Evolutionary conservation across 768 basidiomycete species (phyloP).

Genomic region (Hirschioporus abietinus): DNA sequence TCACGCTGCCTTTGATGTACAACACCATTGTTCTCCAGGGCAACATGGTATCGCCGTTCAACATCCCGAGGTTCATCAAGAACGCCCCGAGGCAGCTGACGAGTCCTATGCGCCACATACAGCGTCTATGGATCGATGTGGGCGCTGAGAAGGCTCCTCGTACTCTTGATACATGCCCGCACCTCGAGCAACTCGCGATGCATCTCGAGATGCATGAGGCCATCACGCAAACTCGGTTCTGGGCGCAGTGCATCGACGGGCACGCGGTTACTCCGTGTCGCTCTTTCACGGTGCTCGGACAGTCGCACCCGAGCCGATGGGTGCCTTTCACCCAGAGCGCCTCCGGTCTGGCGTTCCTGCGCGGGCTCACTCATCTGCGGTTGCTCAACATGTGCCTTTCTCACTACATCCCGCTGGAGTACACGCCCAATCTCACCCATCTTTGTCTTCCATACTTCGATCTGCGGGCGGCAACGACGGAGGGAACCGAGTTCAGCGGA

Average conservation of each 20-base stretch:
- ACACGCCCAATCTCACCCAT: conserved; percentile 5
- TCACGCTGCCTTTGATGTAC: conserved; percentile 31
- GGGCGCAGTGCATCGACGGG: not conserved
- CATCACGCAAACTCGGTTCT: not conserved
- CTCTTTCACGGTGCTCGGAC: conserved; percentile 5
- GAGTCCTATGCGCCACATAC: conserved; percentile 1
- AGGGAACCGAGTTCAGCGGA: conserved; percentile 2
- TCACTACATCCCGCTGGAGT: not conserved
- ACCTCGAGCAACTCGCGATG: not conserved
- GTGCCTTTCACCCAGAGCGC: not conserved
- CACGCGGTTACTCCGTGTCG: not conserved
- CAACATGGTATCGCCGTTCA: conserved; percentile 1
- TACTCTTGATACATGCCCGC: not conserved
- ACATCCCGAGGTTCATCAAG: not conserved
- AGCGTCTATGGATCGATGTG: conserved; percentile 2
- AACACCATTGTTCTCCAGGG: conserved; percentile 30
- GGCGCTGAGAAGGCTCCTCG: not conserved
- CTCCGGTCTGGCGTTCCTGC: not conserved
- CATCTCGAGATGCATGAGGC: conserved; percentile 4
- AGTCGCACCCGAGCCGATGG: conserved; percentile 3
- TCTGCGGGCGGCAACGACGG: not conserved
- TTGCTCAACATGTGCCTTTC: conserved; percentile 5
- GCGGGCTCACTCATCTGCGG: conserved; percentile 2
- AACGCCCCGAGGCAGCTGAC: not conserved
- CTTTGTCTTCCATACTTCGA: conserved; percentile 5